These are phyloP conservation scores for Coelastrella sp. DNA, from an alignment of 139 green algal genomes.

Conservation along the genomic window DNA sequence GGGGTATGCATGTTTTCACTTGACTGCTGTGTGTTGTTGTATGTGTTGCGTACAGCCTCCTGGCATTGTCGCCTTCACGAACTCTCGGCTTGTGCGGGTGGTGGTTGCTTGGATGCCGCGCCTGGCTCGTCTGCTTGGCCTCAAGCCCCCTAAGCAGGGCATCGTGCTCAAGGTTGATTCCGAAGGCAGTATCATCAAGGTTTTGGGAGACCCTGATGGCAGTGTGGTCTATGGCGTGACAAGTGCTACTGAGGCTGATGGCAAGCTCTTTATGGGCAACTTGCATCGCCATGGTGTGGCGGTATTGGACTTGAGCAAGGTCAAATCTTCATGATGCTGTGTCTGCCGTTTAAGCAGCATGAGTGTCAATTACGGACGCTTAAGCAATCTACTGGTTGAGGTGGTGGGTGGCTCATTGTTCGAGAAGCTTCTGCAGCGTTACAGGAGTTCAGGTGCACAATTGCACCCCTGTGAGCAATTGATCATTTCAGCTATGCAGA, in stretches of 20 bases:
- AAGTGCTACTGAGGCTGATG: not conserved
- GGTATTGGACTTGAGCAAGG: conserved; percentile 15
- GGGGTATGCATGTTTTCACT: too few species aligned
- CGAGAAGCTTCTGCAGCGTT: too few species aligned
- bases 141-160: not conserved
- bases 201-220: conserved; percentile 11
- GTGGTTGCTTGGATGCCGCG: conserved; percentile 2
- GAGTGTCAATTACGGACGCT: too few species aligned
- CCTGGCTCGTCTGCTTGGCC: not conserved
- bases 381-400: too few species aligned
- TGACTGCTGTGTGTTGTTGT: not conserved
- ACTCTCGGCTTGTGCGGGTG: not conserved
- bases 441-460: too few species aligned
- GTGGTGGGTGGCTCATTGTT: too few species aligned
- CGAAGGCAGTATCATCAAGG: not conserved
- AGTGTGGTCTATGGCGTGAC: not conserved
- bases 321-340: not conserved
- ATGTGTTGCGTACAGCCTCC: not conserved
- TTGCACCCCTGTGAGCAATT: too few species aligned
- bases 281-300: not conserved
- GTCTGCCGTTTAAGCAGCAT: not conserved
- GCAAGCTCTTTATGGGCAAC: conserved; percentile 11
- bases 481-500: too few species aligned
- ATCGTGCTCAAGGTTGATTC: conserved; percentile 8
- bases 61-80: not conserved